Evolutionary conservation across 495 filamentous ascomycete genomes (phyloP), one percentile per base, ranked within the genome.

Genomic region (Zalerion maritima): DNA sequence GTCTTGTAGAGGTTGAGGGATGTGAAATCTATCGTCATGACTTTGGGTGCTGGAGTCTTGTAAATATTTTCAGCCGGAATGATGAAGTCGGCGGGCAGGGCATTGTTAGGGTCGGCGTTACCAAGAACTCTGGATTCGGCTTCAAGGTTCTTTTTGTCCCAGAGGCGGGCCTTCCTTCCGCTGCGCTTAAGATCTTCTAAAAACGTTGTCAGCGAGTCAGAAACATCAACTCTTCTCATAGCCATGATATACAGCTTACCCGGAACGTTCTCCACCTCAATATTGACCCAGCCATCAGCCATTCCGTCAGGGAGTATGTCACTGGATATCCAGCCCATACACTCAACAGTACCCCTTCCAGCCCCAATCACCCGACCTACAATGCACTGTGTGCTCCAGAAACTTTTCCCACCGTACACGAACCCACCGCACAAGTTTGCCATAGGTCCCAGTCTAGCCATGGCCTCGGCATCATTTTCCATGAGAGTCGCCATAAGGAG

Each of bases 361-460:
- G 73, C 69, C 32, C 75, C 74, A 14, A 92, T 42, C 0, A 92
- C 78, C 18, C 79, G 70, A 5, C 80, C 80, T 14, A 85, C 69
- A 23, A 89, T 62, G 42, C 77, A 83, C 24, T 64, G 55, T 18
- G 78, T 84, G 49, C 80, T 86, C 83, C 83, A 92, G 60, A 78
- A 89, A 31, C 71, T 85, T 37, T 68, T 71, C 11, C 60, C 67
- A 6, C 42, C 46, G 42, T 81, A 84, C 5, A 76, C 50, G 41
- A 92, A 83, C 3, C 82, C 83, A n/a, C 78, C 77, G 40, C 76
- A 78, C 5, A 92, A 53, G 46, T 78, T 84, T 2, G 72, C 75
- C 24, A 66, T 61, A 13, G 72, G 60, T 0, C 83, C 83, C 3
- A 92, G 60, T 25, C 41, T 64, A 10, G 59, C 48, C 23, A 87